Evolutionary conservation across 495 filamentous ascomycete species (phyloP).

Genomic region (Pyrenula massariospora): DNA sequence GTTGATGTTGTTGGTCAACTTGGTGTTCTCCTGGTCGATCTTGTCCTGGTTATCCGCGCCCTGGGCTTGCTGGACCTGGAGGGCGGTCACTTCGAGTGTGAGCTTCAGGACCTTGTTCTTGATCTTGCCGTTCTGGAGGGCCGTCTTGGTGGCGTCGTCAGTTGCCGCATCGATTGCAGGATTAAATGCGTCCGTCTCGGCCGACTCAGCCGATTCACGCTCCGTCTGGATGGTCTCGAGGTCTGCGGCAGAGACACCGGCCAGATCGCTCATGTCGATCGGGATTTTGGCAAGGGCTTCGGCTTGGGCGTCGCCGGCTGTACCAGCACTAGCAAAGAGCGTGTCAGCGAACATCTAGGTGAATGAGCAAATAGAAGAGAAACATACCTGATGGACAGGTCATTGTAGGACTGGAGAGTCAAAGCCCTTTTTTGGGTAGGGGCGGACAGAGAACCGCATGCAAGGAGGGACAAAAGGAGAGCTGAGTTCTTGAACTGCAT

Average conservation of each 20-base stretch:
- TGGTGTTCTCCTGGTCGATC: constrained; percentile 23
- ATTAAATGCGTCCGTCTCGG: constrained; percentile 1
- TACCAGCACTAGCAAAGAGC: not conserved
- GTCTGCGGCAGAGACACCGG: constrained; percentile 1
- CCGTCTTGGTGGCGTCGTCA: constrained; percentile 5
- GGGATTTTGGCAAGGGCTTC: constrained; percentile 4
- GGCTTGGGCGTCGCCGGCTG: constrained; percentile 2
- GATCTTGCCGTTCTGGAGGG: constrained; percentile 40
- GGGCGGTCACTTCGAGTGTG: constrained; percentile 20
- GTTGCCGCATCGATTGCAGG: constrained; percentile 1
- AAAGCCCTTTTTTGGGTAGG: not conserved
- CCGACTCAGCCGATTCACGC: not conserved
- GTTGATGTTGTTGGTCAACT: constrained; percentile 32
- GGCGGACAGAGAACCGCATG: not conserved
- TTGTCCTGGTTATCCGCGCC: constrained; percentile 19
- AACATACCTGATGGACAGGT: not conserved
- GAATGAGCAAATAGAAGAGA: not conserved
- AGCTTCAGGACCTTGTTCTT: constrained; percentile 45
- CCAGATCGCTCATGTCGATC: not conserved
- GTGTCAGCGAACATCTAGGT: not conserved
- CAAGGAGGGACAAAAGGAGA: not conserved
- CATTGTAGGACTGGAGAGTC: not conserved
- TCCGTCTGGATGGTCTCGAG: constrained; percentile 2
- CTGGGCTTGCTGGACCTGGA: constrained; percentile 23
- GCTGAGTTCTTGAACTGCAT: not conserved